phyloP scores from a whole-genome alignment of 371 early-diverging fungal species.

The Dinochytrium kinnereticum region DNA sequence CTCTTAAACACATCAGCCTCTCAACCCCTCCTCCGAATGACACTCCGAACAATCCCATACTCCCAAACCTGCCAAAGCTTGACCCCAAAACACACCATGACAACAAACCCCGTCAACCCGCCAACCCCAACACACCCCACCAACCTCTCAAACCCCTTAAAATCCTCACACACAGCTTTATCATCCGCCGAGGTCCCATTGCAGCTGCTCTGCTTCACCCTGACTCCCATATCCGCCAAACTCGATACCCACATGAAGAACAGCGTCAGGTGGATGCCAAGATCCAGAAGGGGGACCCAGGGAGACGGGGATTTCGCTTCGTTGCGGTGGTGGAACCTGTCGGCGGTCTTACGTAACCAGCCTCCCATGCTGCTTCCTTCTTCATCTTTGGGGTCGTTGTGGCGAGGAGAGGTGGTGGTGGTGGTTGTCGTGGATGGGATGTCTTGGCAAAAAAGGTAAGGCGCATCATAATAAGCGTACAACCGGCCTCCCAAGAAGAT shows the following conservation, averaged over 20 bases:
- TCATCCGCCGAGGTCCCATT: background rate
- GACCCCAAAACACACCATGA: background rate
- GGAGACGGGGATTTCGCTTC: background rate
- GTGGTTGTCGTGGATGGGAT: background rate
- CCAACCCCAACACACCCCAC: background rate
- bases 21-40: background rate
- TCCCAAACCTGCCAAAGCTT: background rate
- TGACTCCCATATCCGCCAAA: conserved; percentile 22
- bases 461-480: conserved; percentile 31
- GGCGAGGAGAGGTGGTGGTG: background rate
- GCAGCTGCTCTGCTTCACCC: conserved; percentile 7
- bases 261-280: conserved; percentile 6
- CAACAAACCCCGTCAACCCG: background rate
- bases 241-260: conserved; percentile 27
- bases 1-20: background rate
- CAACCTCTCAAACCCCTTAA: background rate
- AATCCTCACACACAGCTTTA: background rate
- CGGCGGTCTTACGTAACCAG: background rate
- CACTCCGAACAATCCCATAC: background rate
- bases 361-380: background rate
- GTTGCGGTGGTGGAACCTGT: background rate
- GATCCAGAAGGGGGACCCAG: conserved; percentile 8
- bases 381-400: background rate
- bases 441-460: conserved; percentile 26
- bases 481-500: conserved; percentile 5